Evolutionary conservation across 225 moss, liverwort and hornwort genomes (phyloP).

Genomic region (Bryoerythrophyllum caledonicum): DNA sequence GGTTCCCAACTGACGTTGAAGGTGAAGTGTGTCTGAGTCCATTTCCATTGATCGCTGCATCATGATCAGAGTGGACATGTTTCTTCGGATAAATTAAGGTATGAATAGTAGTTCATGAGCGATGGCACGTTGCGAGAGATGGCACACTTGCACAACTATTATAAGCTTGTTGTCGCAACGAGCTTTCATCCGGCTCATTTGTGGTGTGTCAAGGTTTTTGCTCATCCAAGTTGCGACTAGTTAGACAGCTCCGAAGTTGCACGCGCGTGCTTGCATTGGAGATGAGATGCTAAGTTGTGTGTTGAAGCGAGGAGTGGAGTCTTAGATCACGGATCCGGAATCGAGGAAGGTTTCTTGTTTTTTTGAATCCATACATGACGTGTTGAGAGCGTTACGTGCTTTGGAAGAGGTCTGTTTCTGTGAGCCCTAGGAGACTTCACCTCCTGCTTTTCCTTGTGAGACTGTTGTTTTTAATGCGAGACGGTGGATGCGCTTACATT

Average conservation of each 20-base stretch:
- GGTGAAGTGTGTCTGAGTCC: too few relatives aligned
- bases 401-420: constrained; percentile 1
- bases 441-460: too few relatives aligned
- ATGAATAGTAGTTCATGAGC: too few relatives aligned
- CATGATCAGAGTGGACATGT: too few relatives aligned
- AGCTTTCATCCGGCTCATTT: neutral
- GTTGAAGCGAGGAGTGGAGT: neutral
- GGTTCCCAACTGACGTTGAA: too few relatives aligned
- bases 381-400: neutral
- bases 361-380: neutral
- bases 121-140: neutral
- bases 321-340: constrained; percentile 2
- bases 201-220: neutral
- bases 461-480: too few relatives aligned
- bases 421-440: too few relatives aligned
- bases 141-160: neutral
- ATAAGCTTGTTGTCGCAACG: neutral
- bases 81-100: too few relatives aligned
- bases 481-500: too few relatives aligned
- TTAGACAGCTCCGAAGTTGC: neutral
- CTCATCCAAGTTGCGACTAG: neutral
- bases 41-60: too few relatives aligned
- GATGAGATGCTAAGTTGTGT: neutral
- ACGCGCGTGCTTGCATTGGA: too few relatives aligned
- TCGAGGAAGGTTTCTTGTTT: neutral